Evolutionary conservation across 495 filamentous ascomycete genomes (phyloP), one percentile per base, ranked within the genome.

Genomic region (Podospora pseudoanserina): DNA sequence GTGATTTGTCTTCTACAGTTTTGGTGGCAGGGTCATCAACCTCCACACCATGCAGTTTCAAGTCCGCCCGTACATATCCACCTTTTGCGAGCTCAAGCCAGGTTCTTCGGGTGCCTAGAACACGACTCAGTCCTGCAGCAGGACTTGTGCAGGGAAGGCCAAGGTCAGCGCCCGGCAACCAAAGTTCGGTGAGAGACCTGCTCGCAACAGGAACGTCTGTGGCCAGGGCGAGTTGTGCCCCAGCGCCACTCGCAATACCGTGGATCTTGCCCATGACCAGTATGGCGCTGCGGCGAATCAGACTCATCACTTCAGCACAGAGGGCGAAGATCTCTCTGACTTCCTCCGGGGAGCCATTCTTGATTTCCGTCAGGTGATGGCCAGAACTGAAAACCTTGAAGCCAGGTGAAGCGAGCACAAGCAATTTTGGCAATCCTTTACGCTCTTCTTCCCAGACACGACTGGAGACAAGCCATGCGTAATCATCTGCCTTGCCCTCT

Each of bases 101-200:
- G 23, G 55, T 58, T 26, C 4, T 58, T 4, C 54, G 63, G 7
- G 28, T 34, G 11, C 69, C 61, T 3, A 77, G 26, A 56, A 68
- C 59, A 34, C 73, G 64, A 2, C 70, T 66, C 49, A 76, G 63
- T 7, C 61, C 69, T 16, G 69, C 67, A 2, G 66, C 68, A 4
- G 75, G 73, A 19, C 70, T 73, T 13, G 73, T 74, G 44, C 74
- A 77, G 4, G 74, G 73, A 26, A 77, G 26, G 7, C 75, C 75
- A 44, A 77, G 67, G 39, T 34, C 68, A 49, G 71, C 71, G 0
- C 75, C 72, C 0, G 75, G 75, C 16, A 77, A 34, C 28, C 68
- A 58, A 26, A 74, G 74, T 9, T 49, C 30, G 2, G 30, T 49
- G 5, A 68, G 65, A 3, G 16, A 44, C 9, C 49, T 64, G 20